A percentile compares a stretch with the other conserved stretches of the same genome.
These are phyloP conservation scores for Saccharomycopsis sp. DNA, from an alignment of 805 yeast species.

Conservation along the genomic window DNA sequence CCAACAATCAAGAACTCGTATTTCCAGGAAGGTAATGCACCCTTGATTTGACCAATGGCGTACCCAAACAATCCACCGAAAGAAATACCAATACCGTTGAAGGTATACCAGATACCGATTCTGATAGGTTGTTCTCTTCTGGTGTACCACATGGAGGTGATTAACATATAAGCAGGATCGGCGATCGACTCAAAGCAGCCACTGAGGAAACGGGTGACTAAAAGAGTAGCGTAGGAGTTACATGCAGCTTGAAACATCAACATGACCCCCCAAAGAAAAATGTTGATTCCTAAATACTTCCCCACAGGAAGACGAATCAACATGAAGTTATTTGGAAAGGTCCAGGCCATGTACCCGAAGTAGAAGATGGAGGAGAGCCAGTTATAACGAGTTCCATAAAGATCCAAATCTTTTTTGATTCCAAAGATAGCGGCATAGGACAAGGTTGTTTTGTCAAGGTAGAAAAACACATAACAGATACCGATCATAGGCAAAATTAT, in stretches of 20 bases:
- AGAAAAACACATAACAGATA: conserved; percentile 33
- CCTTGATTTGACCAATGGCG: conserved; percentile 25
- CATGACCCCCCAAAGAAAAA: conserved; percentile 33
- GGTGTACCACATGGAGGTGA: conserved; percentile 31
- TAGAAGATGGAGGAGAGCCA: conserved; percentile 38
- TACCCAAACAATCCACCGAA: conserved; percentile 26
- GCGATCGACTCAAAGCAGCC: conserved; percentile 25
- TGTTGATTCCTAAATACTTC: conserved; percentile 29
- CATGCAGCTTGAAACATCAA: conserved; percentile 31
- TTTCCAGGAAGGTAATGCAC: conserved; percentile 26
- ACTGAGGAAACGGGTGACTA: conserved; percentile 26
- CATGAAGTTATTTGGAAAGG: conserved; percentile 30
- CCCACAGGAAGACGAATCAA: conserved; percentile 34
- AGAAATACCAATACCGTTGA: conserved; percentile 28
- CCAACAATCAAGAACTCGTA: conserved; percentile 19
- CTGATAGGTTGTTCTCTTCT: conserved; percentile 29
- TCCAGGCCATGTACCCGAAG: conserved; percentile 39
- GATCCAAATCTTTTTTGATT: conserved; percentile 32
- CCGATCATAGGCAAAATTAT: conserved; percentile 34
- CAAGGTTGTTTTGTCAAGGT: conserved; percentile 37
- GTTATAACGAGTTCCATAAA: conserved; percentile 34
- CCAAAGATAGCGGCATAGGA: conserved; percentile 43
- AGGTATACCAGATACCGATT: conserved; percentile 32
- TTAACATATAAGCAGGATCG: conserved; percentile 30
- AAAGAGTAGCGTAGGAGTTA: conserved; percentile 36